Evolutionary conservation across 805 yeast species (phyloP).

Genomic region (Spathaspora girioi): DNA sequence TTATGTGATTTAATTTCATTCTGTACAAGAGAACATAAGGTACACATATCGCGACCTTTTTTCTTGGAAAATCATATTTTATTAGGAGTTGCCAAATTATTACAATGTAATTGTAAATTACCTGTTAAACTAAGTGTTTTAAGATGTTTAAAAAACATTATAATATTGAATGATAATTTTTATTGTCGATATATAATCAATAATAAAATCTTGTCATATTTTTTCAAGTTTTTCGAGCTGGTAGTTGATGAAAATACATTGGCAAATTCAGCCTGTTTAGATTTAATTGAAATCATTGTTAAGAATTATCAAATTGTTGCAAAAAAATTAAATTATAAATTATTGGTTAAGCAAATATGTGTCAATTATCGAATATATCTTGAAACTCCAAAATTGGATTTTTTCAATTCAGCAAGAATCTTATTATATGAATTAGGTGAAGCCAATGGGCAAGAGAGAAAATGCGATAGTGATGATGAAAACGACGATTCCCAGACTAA

Average conservation of each 20-base stretch:
- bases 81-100: conserved; percentile 49
- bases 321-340: conserved; percentile 19
- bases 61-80: conserved; percentile 58
- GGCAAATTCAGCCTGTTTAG: conserved; percentile 72
- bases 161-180: conserved; percentile 59
- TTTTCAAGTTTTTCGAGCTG: conserved; percentile 47
- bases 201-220: conserved; percentile 46
- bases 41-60: conserved; percentile 54
- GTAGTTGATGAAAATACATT: conserved; percentile 55
- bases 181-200: conserved; percentile 57
- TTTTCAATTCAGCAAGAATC: conserved; percentile 28
- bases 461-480: conserved; percentile 3
- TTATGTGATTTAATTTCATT: conserved; percentile 70
- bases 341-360: conserved; percentile 27
- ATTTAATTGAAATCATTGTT: conserved; percentile 50
- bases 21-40: conserved; percentile 64
- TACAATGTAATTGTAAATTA: conserved; percentile 38
- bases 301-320: conserved; percentile 20
- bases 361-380: conserved; percentile 21
- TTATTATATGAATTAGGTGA: conserved; percentile 21
- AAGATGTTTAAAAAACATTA: conserved; percentile 61
- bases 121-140: conserved; percentile 65
- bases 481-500: background rate
- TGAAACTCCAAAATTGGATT: conserved; percentile 19
- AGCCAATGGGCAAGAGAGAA: conserved; percentile 6